Conservation (phyloP, 1,284 basidiomycete genomes). For the Pseudozyma pruni region DNA sequence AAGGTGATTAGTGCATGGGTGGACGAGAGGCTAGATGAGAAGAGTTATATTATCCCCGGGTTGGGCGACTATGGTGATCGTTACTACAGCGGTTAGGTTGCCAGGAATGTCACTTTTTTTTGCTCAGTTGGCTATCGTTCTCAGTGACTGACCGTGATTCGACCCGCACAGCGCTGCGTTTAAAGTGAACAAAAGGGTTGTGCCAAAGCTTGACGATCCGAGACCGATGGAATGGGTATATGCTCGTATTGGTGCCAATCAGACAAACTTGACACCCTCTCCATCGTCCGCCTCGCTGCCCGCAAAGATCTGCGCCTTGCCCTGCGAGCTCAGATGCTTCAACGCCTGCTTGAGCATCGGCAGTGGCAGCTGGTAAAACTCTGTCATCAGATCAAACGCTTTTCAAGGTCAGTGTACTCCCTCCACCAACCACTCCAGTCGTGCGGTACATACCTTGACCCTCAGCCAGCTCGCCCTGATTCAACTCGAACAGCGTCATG, state of each 20-base stretch:
- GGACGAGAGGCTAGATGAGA: conserved; percentile 90
- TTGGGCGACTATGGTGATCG: conserved; percentile 65
- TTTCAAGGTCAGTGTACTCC: no score
- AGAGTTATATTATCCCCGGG: conserved; percentile 68
- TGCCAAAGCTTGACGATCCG: background rate
- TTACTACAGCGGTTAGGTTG: conserved; percentile 59
- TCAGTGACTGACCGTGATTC: no score
- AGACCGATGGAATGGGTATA: conserved; percentile 14
- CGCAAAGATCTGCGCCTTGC: conserved; percentile 71
- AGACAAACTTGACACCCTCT: conserved; percentile 72
- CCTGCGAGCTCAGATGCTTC: conserved; percentile 70
- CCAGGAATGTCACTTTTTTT: no score
- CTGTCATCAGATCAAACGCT: no score
- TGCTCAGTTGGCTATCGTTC: no score
- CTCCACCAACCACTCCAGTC: no score
- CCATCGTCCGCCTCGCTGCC: conserved; percentile 68
- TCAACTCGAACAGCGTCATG: conserved; percentile 73
- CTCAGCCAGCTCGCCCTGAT: conserved; percentile 70
- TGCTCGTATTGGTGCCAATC: background rate
- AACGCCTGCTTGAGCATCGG: conserved; percentile 69
- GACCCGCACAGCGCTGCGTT: no score
- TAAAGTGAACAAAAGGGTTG: background rate
- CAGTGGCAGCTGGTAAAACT: conserved; percentile 70
- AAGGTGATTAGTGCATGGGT: conserved; percentile 95
- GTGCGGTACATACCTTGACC: conserved; percentile 28